A percentile compares a stretch with the other conserved stretches of the same genome.
Evolutionary conservation across 345 rosid genomes (phyloP).

Genomic region (Geranium brycei): DNA sequence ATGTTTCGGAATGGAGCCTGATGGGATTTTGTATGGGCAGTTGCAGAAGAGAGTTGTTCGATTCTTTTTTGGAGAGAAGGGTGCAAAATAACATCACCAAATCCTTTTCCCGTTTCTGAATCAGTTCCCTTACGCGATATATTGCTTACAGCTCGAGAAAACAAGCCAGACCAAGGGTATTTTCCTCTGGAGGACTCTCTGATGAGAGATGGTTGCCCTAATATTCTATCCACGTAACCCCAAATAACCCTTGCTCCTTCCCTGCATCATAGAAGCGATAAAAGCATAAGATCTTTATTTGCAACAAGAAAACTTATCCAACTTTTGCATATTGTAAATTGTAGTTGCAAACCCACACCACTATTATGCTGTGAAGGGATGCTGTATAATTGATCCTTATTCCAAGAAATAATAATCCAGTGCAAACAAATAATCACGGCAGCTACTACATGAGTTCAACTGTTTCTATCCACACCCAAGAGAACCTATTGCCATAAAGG

Average conservation of each 20-base stretch:
- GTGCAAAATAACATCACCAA: slow-evolving; percentile 90
- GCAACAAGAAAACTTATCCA: too few species aligned
- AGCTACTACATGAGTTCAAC: too few species aligned
- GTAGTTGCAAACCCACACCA: too few species aligned
- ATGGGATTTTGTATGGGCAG: slow-evolving; percentile 93
- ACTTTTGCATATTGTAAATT: too few species aligned
- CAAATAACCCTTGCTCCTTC: slow-evolving; percentile 98
- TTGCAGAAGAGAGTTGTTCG: slow-evolving; percentile 70
- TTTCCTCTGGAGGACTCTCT: slow-evolving; percentile 97
- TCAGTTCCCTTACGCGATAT: slow-evolving; percentile 34
- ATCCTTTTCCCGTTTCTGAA: slow-evolving; percentile 48
- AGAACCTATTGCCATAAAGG: too few species aligned
- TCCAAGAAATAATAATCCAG: too few species aligned
- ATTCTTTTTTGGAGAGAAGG: slow-evolving; percentile 82
- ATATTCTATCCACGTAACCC: slow-evolving; percentile 92
- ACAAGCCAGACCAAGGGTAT: slow-evolving; percentile 86
- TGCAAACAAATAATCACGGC: too few species aligned
- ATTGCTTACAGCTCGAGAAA: slow-evolving; percentile 32
- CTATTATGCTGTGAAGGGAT: too few species aligned
- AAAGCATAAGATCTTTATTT: not conserved
- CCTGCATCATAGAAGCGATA: slow-evolving; percentile 29
- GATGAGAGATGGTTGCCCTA: slow-evolving; percentile 92
- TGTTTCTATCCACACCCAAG: too few species aligned
- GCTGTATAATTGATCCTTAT: too few species aligned
- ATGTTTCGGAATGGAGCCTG: slow-evolving; percentile 90